Percentiles rank a stretch among this genome's conserved stretches.
Conservation (phyloP, 1,284 basidiomycete genomes). For the Blastosporella zonata region DNA sequence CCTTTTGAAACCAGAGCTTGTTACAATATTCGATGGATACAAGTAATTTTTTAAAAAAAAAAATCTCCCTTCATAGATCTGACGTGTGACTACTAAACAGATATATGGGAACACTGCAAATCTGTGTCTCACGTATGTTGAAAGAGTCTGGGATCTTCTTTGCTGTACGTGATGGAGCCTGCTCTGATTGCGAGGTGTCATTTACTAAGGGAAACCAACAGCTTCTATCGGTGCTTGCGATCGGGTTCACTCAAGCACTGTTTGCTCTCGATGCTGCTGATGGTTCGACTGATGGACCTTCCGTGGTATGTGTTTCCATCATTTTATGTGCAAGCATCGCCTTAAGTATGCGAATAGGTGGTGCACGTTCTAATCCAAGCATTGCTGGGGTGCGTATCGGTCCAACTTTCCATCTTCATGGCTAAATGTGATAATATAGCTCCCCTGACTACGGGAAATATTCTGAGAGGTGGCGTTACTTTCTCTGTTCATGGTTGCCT, state of each 20-base stretch:
- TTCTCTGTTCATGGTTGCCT: background rate
- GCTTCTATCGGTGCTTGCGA: constrained; percentile 76
- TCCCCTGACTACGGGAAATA: constrained; percentile 80
- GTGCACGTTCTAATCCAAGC: constrained; percentile 79
- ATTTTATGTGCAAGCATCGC: background rate
- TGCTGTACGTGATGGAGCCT: constrained; percentile 58
- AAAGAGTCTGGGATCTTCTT: constrained; percentile 94
- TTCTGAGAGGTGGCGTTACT: constrained; percentile 40
- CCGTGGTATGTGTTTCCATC: constrained; percentile 34
- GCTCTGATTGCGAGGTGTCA: background rate
- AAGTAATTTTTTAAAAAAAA: constrained; percentile 47
- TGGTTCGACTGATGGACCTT: constrained; percentile 61
- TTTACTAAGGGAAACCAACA: constrained; percentile 28
- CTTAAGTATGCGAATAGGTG: constrained; percentile 40
- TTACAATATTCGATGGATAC: constrained; percentile 79
- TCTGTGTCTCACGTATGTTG: constrained; percentile 86
- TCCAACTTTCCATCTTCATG: background rate
- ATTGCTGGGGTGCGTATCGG: constrained; percentile 62
- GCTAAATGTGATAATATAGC: constrained; percentile 33
- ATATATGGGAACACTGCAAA: constrained; percentile 83
- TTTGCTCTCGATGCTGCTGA: constrained; percentile 92
- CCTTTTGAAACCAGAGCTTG: constrained; percentile 52
- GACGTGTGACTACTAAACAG: too few relatives aligned
- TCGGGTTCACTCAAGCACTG: constrained; percentile 85
- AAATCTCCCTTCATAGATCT: too few relatives aligned